Percentiles rank a stretch among this genome's conserved stretches.
Conservation (phyloP, 768 basidiomycete species). For the Mycena belliarum region DNA sequence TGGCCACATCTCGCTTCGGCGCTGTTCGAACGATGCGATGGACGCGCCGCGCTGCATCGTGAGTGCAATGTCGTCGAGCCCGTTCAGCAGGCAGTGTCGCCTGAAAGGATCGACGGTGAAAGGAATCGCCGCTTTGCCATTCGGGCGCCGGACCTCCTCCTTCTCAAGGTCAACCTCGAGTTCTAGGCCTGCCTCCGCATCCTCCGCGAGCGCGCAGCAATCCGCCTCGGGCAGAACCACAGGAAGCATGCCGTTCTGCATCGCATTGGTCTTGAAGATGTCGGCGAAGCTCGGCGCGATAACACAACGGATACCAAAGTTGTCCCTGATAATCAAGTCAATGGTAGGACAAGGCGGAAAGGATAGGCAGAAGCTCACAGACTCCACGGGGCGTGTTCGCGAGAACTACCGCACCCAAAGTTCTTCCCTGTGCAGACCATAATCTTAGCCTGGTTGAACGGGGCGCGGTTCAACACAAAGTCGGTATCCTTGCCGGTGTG, state of each 20-base stretch:
- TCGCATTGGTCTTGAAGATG: slow-evolving; percentile 85
- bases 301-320: slow-evolving; percentile 88
- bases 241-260: slow-evolving; percentile 94
- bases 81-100: slow-evolving; percentile 91
- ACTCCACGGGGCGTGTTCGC: slow-evolving; percentile 91
- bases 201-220: slow-evolving; percentile 71
- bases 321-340: slow-evolving; percentile 49
- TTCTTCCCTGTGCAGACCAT: slow-evolving; percentile 85
- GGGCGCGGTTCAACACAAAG: slow-evolving; percentile 81
- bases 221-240: slow-evolving; percentile 68
- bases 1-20: slow-evolving; percentile 79
- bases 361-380: slow-evolving; percentile 65
- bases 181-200: slow-evolving; percentile 74
- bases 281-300: slow-evolving; percentile 91
- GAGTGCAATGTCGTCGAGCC: slow-evolving; percentile 94
- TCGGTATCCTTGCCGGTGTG: slow-evolving; percentile 79
- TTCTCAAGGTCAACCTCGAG: slow-evolving; percentile 86
- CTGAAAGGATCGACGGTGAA: slow-evolving; percentile 92
- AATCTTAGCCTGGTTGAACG: slow-evolving; percentile 74
- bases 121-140: slow-evolving; percentile 69
- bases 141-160: slow-evolving; percentile 70
- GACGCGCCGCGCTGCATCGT: slow-evolving; percentile 77
- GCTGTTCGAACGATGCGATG: slow-evolving; percentile 82
- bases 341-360: neutral
- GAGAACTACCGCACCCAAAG: slow-evolving; percentile 89